Evolutionary conservation across 2,329 filamentous ascomycete species (phyloP).

Genomic region (Colletotrichum sp.): DNA sequence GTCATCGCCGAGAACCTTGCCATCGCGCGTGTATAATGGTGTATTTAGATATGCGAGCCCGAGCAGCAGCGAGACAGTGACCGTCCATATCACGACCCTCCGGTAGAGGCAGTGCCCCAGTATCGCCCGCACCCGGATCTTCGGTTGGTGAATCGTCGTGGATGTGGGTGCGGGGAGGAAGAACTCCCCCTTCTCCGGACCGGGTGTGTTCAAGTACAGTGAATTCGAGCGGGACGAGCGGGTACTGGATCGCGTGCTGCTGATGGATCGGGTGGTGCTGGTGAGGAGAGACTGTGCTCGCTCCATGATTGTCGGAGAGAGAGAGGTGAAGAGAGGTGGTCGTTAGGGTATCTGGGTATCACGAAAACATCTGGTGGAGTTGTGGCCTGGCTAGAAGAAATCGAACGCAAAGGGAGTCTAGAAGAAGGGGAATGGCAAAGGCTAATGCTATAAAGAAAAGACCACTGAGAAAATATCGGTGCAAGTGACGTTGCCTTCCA

Average conservation of each 20-base stretch:
- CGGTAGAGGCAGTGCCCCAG: slow-evolving; percentile 59
- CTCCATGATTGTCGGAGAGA: slow-evolving; percentile 21
- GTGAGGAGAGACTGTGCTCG: slow-evolving; percentile 22
- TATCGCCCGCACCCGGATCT: slow-evolving; percentile 47
- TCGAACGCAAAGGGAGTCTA: neutral
- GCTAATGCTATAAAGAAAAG: slow-evolving; percentile 16
- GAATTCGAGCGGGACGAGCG: slow-evolving; percentile 23
- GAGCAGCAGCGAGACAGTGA: slow-evolving; percentile 45
- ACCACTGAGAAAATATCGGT: neutral
- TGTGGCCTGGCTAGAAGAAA: neutral
- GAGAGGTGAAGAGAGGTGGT: neutral
- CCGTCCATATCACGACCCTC: slow-evolving; percentile 55
- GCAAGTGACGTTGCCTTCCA: slow-evolving; percentile 10
- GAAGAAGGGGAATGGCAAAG: neutral
- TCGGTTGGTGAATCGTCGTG: slow-evolving; percentile 27
- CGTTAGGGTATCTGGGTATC: slow-evolving; percentile 15
- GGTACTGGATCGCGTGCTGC: slow-evolving; percentile 19
- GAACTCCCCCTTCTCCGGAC: slow-evolving; percentile 19
- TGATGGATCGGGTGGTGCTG: slow-evolving; percentile 19
- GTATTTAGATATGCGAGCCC: slow-evolving; percentile 44
- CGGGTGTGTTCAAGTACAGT: neutral
- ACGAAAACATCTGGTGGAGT: slow-evolving; percentile 15
- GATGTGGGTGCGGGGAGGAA: slow-evolving; percentile 13
- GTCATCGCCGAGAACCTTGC: slow-evolving; percentile 25
- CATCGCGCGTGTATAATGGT: slow-evolving; percentile 23